These are phyloP conservation scores for Suhomyces maxii DNA, from an alignment of 1,139 yeast genomes.

Conservation along the genomic window DNA sequence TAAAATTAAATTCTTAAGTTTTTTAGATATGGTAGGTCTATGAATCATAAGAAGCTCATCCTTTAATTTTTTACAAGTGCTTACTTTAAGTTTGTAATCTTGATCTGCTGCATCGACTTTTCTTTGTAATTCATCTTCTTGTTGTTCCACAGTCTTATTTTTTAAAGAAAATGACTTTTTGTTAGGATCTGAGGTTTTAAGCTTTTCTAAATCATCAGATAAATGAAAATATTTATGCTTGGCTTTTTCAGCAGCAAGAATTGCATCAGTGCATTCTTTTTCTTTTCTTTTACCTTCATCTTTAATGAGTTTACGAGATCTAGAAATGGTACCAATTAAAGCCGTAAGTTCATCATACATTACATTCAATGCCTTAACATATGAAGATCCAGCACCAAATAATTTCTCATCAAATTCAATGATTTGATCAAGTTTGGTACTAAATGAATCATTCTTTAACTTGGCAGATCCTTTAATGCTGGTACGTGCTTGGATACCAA, in stretches of 20 bases:
- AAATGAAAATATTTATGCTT: constrained; percentile 74
- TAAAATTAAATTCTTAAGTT: constrained; percentile 71
- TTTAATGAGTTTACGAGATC: constrained; percentile 71
- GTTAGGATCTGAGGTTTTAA: constrained; percentile 78
- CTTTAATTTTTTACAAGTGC: constrained; percentile 69
- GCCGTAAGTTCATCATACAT: constrained; percentile 88
- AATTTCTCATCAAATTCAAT: constrained; percentile 77
- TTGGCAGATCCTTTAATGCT: constrained; percentile 45
- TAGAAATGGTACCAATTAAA: constrained; percentile 64
- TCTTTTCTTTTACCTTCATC: constrained; percentile 83
- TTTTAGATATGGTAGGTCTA: constrained; percentile 76
- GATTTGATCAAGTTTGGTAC: constrained; percentile 63
- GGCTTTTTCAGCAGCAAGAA: constrained; percentile 84
- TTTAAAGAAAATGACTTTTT: constrained; percentile 79
- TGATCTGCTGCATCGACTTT: constrained; percentile 83
- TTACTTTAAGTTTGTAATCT: constrained; percentile 79
- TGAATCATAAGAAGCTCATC: constrained; percentile 69
- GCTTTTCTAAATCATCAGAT: constrained; percentile 84
- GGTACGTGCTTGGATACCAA: constrained; percentile 55
- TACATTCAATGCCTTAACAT: constrained; percentile 73
- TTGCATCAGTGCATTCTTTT: constrained; percentile 80
- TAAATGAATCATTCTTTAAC: constrained; percentile 69
- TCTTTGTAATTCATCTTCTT: constrained; percentile 82
- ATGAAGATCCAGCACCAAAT: constrained; percentile 70
- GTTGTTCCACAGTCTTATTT: constrained; percentile 79